Conservation (phyloP, 805 yeast species). For the Wickerhamiella hasegawae region DNA sequence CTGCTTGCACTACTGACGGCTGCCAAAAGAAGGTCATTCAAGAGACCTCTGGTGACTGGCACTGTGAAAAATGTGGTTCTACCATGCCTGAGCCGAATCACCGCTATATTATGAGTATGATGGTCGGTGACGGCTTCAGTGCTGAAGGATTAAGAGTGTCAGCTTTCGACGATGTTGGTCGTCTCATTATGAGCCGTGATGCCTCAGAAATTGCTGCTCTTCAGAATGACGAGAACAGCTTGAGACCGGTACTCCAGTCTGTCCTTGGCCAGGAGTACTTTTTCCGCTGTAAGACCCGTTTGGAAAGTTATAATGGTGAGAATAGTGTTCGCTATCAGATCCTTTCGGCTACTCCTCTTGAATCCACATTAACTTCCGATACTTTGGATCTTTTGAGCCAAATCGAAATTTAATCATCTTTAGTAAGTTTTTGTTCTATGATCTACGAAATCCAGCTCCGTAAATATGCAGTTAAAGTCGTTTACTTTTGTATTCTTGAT, state of each 20-base stretch:
- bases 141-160: constrained; percentile 48
- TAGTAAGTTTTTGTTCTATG: not conserved
- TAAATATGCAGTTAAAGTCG: too few relatives aligned
- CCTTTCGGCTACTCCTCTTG: constrained; percentile 26
- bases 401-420: constrained; percentile 1
- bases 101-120: constrained; percentile 63
- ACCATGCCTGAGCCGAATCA: constrained; percentile 53
- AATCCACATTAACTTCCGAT: constrained; percentile 7
- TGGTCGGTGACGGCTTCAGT: constrained; percentile 65
- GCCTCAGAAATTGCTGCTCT: constrained; percentile 38
- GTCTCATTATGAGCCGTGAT: constrained; percentile 46
- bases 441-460: not conserved
- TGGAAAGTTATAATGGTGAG: constrained; percentile 69
- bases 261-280: constrained; percentile 52
- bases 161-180: constrained; percentile 74
- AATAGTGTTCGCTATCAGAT: constrained; percentile 54
- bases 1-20: constrained; percentile 64
- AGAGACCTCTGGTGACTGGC: constrained; percentile 60
- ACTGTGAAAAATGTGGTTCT: constrained; percentile 83
- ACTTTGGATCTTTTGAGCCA: constrained; percentile 8
- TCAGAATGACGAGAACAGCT: constrained; percentile 25
- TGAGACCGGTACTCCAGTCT: constrained; percentile 30
- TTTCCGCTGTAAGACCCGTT: constrained; percentile 67
- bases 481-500: not conserved
- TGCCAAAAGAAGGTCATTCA: constrained; percentile 79